Conservation (phyloP, 1,139 yeast genomes). For the Lodderomyces oxycetoniae region DNA sequence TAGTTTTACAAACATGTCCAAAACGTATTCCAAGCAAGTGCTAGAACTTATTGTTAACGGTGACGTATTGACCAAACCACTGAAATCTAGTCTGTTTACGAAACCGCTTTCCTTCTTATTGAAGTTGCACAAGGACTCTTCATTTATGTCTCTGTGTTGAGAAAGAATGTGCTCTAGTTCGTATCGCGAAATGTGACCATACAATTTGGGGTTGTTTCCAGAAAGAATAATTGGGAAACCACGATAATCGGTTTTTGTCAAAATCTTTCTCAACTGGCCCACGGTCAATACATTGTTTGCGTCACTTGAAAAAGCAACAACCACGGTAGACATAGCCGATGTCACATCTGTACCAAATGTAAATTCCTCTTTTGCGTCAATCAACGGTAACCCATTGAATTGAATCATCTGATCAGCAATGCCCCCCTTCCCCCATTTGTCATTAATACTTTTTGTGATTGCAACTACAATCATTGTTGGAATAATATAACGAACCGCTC, state of each 20-base stretch:
- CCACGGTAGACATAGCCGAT: slow-evolving; percentile 60
- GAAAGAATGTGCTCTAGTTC: slow-evolving; percentile 27
- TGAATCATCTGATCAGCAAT: slow-evolving; percentile 93
- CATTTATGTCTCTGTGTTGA: slow-evolving; percentile 15
- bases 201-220: slow-evolving; percentile 26
- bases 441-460: slow-evolving; percentile 74
- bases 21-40: slow-evolving; percentile 57
- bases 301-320: slow-evolving; percentile 46
- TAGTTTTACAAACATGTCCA: slow-evolving; percentile 67
- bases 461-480: slow-evolving; percentile 97
- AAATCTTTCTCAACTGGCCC: slow-evolving; percentile 31
- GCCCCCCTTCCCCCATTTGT: slow-evolving; percentile 74
- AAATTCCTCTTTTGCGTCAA: slow-evolving; percentile 71
- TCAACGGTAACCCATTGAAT: slow-evolving; percentile 82
- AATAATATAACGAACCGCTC: slow-evolving; percentile 81
- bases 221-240: slow-evolving; percentile 55
- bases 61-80: slow-evolving; percentile 47
- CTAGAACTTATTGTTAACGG: slow-evolving; percentile 58
- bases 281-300: slow-evolving; percentile 28
- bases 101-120: slow-evolving; percentile 9
- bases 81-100: slow-evolving; percentile 29
- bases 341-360: slow-evolving; percentile 50
- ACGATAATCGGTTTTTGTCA: slow-evolving; percentile 37
- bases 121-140: slow-evolving; percentile 20
- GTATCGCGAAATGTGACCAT: slow-evolving; percentile 34